phyloP scores from a whole-genome alignment of 1,139 yeast genomes.

The Keqinozyma sinolaborantium region DNA sequence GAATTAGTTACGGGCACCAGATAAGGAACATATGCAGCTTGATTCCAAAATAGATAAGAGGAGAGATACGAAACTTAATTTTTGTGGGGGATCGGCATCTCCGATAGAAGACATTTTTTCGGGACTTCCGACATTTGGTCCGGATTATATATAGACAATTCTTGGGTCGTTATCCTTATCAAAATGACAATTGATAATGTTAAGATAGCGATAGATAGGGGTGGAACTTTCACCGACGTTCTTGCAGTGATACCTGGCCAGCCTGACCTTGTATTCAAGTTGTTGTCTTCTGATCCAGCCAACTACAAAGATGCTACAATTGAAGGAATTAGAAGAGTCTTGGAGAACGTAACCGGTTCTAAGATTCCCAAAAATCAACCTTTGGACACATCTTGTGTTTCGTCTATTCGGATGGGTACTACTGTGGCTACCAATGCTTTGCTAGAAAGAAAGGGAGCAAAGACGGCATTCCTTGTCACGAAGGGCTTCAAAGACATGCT shows the following conservation, averaged over 20 bases:
- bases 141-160: too few species aligned
- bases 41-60: too few species aligned
- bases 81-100: too few species aligned
- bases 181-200: conserved; percentile 11
- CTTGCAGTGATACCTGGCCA: conserved; percentile 10
- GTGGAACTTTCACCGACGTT: conserved; percentile 20
- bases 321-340: conserved; percentile 18
- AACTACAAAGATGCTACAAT: conserved; percentile 18
- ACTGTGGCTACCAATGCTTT: conserved; percentile 79
- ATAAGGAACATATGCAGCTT: too few species aligned
- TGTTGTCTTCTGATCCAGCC: conserved; percentile 16
- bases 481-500: conserved; percentile 63
- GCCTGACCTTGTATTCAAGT: conserved; percentile 12
- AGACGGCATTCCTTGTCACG: conserved; percentile 59
- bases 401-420: conserved; percentile 70
- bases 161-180: too few species aligned
- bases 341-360: conserved; percentile 9
- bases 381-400: conserved; percentile 26
- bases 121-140: too few species aligned
- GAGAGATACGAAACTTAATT: too few species aligned
- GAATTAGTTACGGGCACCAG: too few species aligned
- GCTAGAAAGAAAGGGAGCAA: conserved; percentile 62
- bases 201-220: conserved; percentile 16
- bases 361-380: conserved; percentile 11
- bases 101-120: too few species aligned